These are phyloP conservation scores for Microcera coccophila DNA, from an alignment of 2,329 filamentous ascomycete species.

Conservation along the genomic window DNA sequence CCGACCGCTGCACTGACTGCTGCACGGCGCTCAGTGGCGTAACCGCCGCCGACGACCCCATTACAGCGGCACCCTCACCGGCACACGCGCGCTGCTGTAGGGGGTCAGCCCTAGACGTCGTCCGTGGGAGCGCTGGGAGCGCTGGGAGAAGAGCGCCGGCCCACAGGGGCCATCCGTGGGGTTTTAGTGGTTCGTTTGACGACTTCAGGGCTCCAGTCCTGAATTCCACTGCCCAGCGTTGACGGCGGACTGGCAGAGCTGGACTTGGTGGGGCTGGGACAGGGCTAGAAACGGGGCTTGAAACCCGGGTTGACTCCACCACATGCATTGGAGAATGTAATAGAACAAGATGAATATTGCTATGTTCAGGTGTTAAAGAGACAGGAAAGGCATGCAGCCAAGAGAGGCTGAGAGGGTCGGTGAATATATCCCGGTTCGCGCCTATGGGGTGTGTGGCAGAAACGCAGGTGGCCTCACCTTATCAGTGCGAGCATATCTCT, in stretches of 20 bases:
- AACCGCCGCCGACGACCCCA: neutral
- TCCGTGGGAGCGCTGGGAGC: neutral
- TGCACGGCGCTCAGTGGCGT: neutral
- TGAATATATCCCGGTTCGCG: neutral
- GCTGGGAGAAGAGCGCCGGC: conserved; percentile 18
- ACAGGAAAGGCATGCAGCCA: neutral
- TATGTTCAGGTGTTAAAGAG: no score
- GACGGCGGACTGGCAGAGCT: neutral
- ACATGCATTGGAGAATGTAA: neutral
- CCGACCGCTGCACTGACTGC: no score
- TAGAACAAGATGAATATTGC: no score
- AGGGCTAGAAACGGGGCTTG: neutral
- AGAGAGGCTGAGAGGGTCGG: neutral
- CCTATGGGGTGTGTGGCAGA: neutral
- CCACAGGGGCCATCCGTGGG: conserved; percentile 30
- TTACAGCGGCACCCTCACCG: neutral
- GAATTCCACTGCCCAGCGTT: neutral
- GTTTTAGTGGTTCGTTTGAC: conserved; percentile 27
- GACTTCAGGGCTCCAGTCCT: no score
- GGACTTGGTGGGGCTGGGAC: neutral
- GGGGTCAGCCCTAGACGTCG: neutral
- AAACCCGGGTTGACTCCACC: neutral
- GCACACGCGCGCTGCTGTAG: neutral
- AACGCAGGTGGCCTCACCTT: conserved; percentile 1
- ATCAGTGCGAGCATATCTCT: neutral